Base-by-base conservation (phyloP, 2,329 filamentous ascomycete genomes). In the Scedosporium boydii region DNA sequence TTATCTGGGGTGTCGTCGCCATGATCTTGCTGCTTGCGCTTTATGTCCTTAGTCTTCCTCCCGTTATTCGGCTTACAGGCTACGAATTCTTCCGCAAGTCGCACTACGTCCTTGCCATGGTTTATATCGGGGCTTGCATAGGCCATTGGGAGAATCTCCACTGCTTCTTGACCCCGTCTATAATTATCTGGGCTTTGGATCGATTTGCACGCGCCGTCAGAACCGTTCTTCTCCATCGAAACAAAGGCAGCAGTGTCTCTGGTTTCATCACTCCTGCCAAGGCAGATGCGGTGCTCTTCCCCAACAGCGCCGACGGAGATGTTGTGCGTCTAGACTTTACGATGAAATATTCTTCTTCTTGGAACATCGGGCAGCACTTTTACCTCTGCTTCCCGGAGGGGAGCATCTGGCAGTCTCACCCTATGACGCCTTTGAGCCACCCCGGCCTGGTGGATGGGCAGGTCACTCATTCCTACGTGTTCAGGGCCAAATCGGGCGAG, bases 71-170 rank as follows among this genome's bases (percentile, higher is more conserved):
- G 7, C 73, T 81, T 58, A 90, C 87, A 0, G 89, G 89, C 2
- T 91, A 93, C 71, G 89, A 92, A 68, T 86, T 88, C 73, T 92
- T 92, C 78, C 82, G 88, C 64, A 91, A 90, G 70, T 76, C 82
- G 0, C 89, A 92, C 70, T 90, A 90, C 67, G 77, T 91, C 12
- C 76, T 91, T 2, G 89, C 88, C 10, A 84, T 88, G 75, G 72
- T 91, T 4, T 93, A 90, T 71, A 82, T 92, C 12, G 89, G 87
- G 4, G 88, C 87, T 3, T 88, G 87, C 72, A 91, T 87, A 82
- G 88, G 82, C 1, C 89, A 93, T 70, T 93, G 89, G 89, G 72
- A 78, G 59, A 76, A 85, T 59, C 76, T 92, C 3, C 78, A 82
- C 57, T 89, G 86, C 70, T 91, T 88, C 75, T 79, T 91, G 70